These are phyloP conservation scores for Phytopythium boreale DNA, from an alignment of 352 stramenopile species.

Conservation along the genomic window DNA sequence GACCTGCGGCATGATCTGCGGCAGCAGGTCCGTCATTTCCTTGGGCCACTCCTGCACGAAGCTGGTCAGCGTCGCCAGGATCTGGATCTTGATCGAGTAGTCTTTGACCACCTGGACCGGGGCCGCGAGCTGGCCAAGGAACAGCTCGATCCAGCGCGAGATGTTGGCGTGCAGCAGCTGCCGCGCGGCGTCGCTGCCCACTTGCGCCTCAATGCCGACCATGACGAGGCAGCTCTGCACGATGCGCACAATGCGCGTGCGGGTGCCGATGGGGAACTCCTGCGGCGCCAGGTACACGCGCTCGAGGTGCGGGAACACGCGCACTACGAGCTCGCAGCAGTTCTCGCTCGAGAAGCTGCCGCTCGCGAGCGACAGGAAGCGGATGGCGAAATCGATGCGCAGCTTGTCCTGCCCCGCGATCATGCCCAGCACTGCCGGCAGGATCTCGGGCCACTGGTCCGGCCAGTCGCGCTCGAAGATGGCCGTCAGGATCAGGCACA, in stretches of 20 bases:
- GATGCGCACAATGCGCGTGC: conserved; percentile 62
- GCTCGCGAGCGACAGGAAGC: conserved; percentile 68
- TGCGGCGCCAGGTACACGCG: conserved; percentile 46
- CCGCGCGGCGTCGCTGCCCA: conserved; percentile 55
- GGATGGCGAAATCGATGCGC: conserved; percentile 66
- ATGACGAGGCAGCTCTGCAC: conserved; percentile 77
- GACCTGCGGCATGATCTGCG: conserved; percentile 69
- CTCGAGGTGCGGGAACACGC: conserved; percentile 71
- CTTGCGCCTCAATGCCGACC: conserved; percentile 80
- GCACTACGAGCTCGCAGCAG: conserved; percentile 72
- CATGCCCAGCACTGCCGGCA: conserved; percentile 60
- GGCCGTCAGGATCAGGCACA: conserved; percentile 72
- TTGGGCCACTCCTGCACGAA: conserved; percentile 84
- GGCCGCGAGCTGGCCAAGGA: conserved; percentile 45
- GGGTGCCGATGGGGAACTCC: conserved; percentile 48
- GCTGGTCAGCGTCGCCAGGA: conserved; percentile 65
- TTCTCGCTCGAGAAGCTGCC: conserved; percentile 78
- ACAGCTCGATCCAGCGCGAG: conserved; percentile 67
- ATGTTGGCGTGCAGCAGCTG: conserved; percentile 66
- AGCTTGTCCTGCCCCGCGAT: conserved; percentile 49
- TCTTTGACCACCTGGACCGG: conserved; percentile 50
- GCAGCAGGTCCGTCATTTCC: conserved; percentile 70
- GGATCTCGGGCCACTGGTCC: conserved; percentile 76
- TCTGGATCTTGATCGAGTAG: conserved; percentile 74
- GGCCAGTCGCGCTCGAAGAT: conserved; percentile 85